Evolutionary conservation across 2,329 filamentous ascomycete species (phyloP), one percentile per base, ranked within the genome.

Genomic region (Colletotrichum cuscutae): DNA sequence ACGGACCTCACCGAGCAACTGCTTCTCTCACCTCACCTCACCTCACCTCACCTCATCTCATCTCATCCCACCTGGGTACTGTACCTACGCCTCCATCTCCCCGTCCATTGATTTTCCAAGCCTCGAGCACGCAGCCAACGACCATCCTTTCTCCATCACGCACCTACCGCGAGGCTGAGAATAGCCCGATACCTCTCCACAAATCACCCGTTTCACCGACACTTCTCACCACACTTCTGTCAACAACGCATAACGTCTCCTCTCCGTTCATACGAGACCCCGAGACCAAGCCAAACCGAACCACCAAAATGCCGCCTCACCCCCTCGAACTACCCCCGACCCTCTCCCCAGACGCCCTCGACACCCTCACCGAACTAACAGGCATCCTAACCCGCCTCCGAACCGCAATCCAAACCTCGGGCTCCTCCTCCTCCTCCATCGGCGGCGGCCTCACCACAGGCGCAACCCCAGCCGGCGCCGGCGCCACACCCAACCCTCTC

Each of bases 331-430:
- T 89, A 71, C 88, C 92, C 37, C 84, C 89, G 3, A 90, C 92
- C 68, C 93, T 97, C 74, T 89, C 94, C 62, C 93, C 95, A 32
- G 92, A 95, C 82, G 91, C 91, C 62, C 94, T 98, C 84, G 95
- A 98, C 85, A 90, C 95, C 77, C 89, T 97, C 66, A 94, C 95
- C 30, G 91, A 95, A 78, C 90, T 98, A 66, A 92, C 94, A 78
- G 88, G 91, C 72, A 90, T 97, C 76, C 90, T 98, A 74, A 87
- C 91, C 76, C 93, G 94, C 63, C 89, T 98, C 22, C 90, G 93
- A 76, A 86, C 85, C 80, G 73, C 78, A 19, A 82, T 85, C 77
- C 77, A 84, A 78, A 80, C 83, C 58, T 81, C 82, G 62, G 75
- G 82, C 60, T 71, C 76, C 37, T 42, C 37, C 60, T 71, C 76